phyloP scores from a whole-genome alignment of 768 basidiomycete genomes.

The Pisolithus sp. region DNA sequence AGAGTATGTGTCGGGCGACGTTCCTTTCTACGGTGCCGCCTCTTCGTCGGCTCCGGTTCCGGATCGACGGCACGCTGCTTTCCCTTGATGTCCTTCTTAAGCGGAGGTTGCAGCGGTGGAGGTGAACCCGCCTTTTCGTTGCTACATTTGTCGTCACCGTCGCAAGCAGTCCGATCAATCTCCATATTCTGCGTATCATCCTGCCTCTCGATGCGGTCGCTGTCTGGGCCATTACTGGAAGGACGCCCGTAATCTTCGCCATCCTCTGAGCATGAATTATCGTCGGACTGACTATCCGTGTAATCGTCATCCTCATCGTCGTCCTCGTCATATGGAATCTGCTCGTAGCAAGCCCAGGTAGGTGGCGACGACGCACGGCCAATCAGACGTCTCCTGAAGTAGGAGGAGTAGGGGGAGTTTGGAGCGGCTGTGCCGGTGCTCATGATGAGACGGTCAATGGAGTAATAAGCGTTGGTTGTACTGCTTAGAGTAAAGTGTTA shows the following conservation, averaged over 20 bases:
- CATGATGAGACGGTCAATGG: constrained; percentile 5
- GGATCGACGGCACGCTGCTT: constrained; percentile 76
- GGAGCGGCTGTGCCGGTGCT: constrained; percentile 18
- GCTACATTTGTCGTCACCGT: constrained; percentile 2
- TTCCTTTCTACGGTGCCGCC: constrained; percentile 47
- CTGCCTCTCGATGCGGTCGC: constrained; percentile 27
- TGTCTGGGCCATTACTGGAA: constrained; percentile 25
- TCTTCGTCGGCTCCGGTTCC: constrained; percentile 46
- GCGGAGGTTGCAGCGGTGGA: constrained; percentile 17
- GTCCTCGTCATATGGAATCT: constrained; percentile 68
- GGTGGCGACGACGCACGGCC: constrained; percentile 80
- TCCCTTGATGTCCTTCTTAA: constrained; percentile 64
- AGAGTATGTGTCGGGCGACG: constrained; percentile 54
- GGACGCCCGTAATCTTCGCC: constrained; percentile 51
- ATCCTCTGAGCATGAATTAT: constrained; percentile 66
- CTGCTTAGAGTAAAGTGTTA: neutral
- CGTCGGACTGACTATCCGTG: constrained; percentile 49
- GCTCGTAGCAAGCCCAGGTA: constrained; percentile 88
- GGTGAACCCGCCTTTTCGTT: constrained; percentile 30
- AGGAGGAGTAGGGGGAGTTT: constrained; percentile 23
- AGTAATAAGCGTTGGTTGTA: neutral
- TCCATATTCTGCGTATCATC: constrained; percentile 55
- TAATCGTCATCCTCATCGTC: constrained; percentile 46
- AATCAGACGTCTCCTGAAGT: constrained; percentile 61
- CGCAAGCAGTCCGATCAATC: constrained; percentile 36